Base-by-base conservation (phyloP, 306 rosid species). In the Malus asiatica region DNA sequence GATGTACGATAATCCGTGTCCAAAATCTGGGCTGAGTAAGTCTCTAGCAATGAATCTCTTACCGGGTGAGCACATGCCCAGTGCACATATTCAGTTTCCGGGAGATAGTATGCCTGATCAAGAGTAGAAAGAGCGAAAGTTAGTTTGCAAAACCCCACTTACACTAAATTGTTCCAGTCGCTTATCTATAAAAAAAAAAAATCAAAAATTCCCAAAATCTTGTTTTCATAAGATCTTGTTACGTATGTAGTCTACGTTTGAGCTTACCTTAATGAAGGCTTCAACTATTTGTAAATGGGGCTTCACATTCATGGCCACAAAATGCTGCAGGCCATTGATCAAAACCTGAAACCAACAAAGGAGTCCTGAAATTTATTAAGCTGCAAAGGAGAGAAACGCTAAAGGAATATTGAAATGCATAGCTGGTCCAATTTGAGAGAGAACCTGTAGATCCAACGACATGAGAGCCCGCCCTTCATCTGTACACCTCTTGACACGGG, bases 401-500 rank as follows among this genome's bases (percentile, higher is more conserved):
- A 46, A 35, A 70, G 22, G 80, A 70, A 58, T 11, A 13, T 42
- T 23, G 42, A 73, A 18, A 55, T 55, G 58, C 14, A 13, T 23
- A 53, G 63, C 57, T 67, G 13, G 73, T 27, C 55, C 61, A 15
- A 68, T 68, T 64, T 74, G 4, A 70, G 67, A 77, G 85, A 71
- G 65, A 77, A 93, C 98, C 98, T 93, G 98, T 53, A 93, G 91
- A 86, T 93, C 98, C 84, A 96, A 84, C 53, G 97, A 92, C 99
- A 96, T 96, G 52, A 92, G 89, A 61, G 96, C 99, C 32, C 99
- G 92, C 44, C 99, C 99, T 85, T 96, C 98, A 77, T 96, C 99
- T 58, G 90, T 89, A 84, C 99, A 96, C 83, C 91, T 86, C 91
- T 89, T 96, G 77, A 96, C 91, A 53, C 97, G 91, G 55, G 99